Base-by-base conservation (phyloP, 2,329 filamentous ascomycete genomes). In the Mycosphaerella arachidis region DNA sequence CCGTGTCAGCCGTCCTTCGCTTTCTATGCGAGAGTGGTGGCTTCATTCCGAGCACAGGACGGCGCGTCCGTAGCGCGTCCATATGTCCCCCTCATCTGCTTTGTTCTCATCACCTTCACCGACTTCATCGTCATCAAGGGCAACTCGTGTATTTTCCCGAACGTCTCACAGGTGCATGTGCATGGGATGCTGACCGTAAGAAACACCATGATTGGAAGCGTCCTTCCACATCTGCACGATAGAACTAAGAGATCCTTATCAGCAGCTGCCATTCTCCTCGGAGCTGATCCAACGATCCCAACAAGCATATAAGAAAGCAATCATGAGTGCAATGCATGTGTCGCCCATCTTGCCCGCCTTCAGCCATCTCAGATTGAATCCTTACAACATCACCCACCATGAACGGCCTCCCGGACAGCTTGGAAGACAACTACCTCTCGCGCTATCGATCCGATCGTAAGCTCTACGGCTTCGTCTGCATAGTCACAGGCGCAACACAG, bases 381-480 rank as follows among this genome's bases (percentile, higher is more conserved):
- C 12, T 16, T 16, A 37, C n/a, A 4, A 57, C 29, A 2, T 63
- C 63, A 59, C 59, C 66, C 57, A 40, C 57, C 24, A 54, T 60
- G 53, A 61, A 64, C 55, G 63, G 61, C 35, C 54, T 59, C 27
- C 46, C 62, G 0, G 61, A 68, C 29, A 24, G 62, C 8, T 61
- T 68, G 27, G 66, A 64, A 51, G 30, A 18, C 58, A 62, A 79
- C 63, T 78, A 82, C 57, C 84, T 84, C 68, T 84, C 81, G 27
- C 83, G 83, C 1, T 85, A 85, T 68, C 74, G 83, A 59, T 58
- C 78, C 4, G 83, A 85, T 72, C 83, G 83, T 43, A 85, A 85
- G 70, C 75, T 85, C 79, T 84, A 86, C 71, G 85, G 85, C 48
- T 87, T 87, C 65, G 81, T 87, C 20, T 87, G 85, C 66, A 80